These are phyloP conservation scores for Colletotrichum salicis DNA, from an alignment of 2,329 filamentous ascomycete species.

Conservation along the genomic window DNA sequence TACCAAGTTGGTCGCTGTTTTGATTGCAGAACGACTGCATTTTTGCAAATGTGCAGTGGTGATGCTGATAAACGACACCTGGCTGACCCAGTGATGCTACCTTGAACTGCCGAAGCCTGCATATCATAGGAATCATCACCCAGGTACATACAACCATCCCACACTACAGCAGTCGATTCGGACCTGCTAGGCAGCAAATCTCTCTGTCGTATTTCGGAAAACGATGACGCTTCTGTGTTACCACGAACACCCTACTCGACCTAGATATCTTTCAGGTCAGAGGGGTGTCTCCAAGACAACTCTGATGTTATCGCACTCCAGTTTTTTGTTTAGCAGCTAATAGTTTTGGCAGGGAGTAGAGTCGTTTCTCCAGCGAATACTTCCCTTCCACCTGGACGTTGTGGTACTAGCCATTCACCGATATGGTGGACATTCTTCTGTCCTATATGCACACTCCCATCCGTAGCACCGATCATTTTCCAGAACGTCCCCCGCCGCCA, in stretches of 20 bases:
- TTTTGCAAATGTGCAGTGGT: constrained; percentile 3
- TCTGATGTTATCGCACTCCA: neutral
- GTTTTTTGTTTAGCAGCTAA: neutral
- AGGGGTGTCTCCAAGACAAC: neutral
- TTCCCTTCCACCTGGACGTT: neutral
- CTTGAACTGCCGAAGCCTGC: constrained; percentile 32
- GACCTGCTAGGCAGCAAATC: neutral
- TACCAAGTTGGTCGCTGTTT: neutral
- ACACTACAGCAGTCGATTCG: constrained; percentile 1
- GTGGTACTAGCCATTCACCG: constrained; percentile 7
- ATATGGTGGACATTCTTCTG: constrained; percentile 25
- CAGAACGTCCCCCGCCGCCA: constrained; percentile 5
- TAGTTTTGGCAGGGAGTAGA: neutral
- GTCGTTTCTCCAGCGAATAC: neutral
- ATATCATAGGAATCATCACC: constrained; percentile 21
- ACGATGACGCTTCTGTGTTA: constrained; percentile 24
- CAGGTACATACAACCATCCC: neutral
- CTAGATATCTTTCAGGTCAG: neutral
- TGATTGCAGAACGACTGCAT: neutral
- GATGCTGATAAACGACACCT: constrained; percentile 17
- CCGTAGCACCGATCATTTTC: constrained; percentile 9
- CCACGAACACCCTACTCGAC: neutral
- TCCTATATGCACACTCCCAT: neutral
- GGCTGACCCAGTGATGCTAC: constrained; percentile 9
- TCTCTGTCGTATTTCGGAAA: neutral